Evolutionary conservation across 1,284 basidiomycete species (phyloP), one percentile per base, ranked within the genome.

Genomic region (Fomitopsis pinicola): DNA sequence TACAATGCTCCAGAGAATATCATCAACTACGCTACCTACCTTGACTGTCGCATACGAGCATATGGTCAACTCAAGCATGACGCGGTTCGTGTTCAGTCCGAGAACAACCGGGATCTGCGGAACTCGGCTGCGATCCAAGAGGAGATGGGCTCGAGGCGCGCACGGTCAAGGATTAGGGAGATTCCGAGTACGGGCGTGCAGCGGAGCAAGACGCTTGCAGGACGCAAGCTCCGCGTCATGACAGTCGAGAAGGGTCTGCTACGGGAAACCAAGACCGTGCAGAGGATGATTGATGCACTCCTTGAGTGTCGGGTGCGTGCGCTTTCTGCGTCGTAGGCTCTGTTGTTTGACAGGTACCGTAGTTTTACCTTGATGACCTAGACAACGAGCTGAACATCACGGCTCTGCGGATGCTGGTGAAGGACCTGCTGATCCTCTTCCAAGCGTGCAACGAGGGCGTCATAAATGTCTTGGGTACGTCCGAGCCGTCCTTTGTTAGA

Each of bases 371-470:
- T 58, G 97, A 98, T 69, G 89, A 98, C 71, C 78, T 97, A 28
- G 90, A 94, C 68, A 96, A 99, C 71, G 93, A 97, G 68, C 83
- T 98, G 57, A 94, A 91, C 0, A 89, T 94, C 60, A 88, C 92
- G 1, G 94, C 97, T 1, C 82, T 98, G 63, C 84, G 94, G 46
- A 94, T 99, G 91, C 82, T 97, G n/a, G 92, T 98, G 67, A 98
- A 98, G 72, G 97, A 99, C 73, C 82, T 99, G 7, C 82, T 99
- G 55, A 92, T 97, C 60, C 81, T 99, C 19, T 98, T 98, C 75
- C 96, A 97, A 71, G 95, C 94, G 3, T 91, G 95, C 63, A 99
- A 99, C 70, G 97, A 99, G 72, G 97, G 97, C 60, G 94, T 98
- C 55, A 97, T 98, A 78, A 99, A 98, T 73, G 88, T 98, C 42